Evolutionary conservation across 768 basidiomycete genomes (phyloP), one percentile per base, ranked within the genome.

Genomic region (Lentinula lateritia): DNA sequence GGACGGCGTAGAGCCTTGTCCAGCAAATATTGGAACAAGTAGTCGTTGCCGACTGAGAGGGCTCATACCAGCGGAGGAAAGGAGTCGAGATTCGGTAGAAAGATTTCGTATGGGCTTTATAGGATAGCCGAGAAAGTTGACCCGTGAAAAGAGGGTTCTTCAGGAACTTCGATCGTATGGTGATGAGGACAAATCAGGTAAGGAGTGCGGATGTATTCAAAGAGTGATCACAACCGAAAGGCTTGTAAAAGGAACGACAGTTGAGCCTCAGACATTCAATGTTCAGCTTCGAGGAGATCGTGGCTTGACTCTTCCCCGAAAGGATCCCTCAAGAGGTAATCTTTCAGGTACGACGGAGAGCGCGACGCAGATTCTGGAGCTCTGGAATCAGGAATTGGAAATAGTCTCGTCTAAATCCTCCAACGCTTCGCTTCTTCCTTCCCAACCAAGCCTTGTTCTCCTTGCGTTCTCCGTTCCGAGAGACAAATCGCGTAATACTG

Each of bases 11-110:
- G 79, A 76, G 2, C 83, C 86, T 66, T 87, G 86, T 6, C 85
- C 85, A 48, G 81, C 75, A 65, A 87, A 87, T 16, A 85, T 69
- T 3, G 82, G 85, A 50, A 87, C 65, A 61, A 75, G 58, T 45
- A 75, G 7, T 41, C n/a, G 55, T 34, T 50, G 39, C 15, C 15
- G 20, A 23, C 18, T 39, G 5, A 23, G n/a, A 20, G 45, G 15
- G 38, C 12, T 23, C 59, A 60, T 60, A 28, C 6, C 23, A 28
- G 55, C 6, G n/a, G 13, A 57, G 6, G 23, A 46, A n/a, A n/a
- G 36, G 38, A 50, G 43, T 38, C 32, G 32, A 38, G 12, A 7
- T 7, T 28, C 5, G 15, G 20, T 20, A 39, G 35, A 52, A 45
- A 52, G 38, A 48, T 13, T n/a, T 36, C 15, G 59, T 23, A 38